Evolutionary conservation across 2,329 filamentous ascomycete genomes (phyloP), one percentile per base, ranked within the genome.

Genomic region (Cladosporium sp.): DNA sequence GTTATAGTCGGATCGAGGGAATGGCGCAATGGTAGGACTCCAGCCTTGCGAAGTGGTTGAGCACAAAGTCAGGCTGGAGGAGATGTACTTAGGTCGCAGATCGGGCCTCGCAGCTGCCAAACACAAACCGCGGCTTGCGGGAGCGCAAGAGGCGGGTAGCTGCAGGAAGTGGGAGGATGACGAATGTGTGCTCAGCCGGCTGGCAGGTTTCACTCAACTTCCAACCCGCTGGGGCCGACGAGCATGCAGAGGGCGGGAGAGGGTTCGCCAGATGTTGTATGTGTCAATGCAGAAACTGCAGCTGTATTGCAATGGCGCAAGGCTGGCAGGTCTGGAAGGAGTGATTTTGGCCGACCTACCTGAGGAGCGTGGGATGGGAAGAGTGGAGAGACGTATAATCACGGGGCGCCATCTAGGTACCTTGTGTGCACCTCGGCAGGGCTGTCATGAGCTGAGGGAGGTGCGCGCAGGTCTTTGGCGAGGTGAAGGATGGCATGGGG

Each of bases 101-200:
- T 9, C 8, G 10, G 35, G 35, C 16, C 35, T 38, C 35, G 35
- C n/a, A 14, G 8, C 35, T n/a, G 8, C 11, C 35, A 38, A 38
- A 38, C 16, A 38, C 35, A 38, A 38, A 38, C 35, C 35, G 16
- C 35, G 22, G 22, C 22, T 28, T 28, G 22, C 37, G 46, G 37
- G 37, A 40, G 32, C 46, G 41, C 48, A 37, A 28, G 7, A 11
- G 33, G 31, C 48, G 48, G 48, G 41, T 50, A 50, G 40, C 9
- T 37, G 48, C 48, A 50, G 48, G 9, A 8, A 32, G 40, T 43
- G 40, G 37, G 42, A 22, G 48, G 33, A 50, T 50, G 40, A 43
- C 48, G 41, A 50, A 11, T 16, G 9, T 49, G 13, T 16, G 33
- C 19, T 28, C 33, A 43, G 18, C 40, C 48, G 32, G 40, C 31